phyloP scores from a whole-genome alignment of 2,329 filamentous ascomycete genomes.

The Thelonectria discophora region DNA sequence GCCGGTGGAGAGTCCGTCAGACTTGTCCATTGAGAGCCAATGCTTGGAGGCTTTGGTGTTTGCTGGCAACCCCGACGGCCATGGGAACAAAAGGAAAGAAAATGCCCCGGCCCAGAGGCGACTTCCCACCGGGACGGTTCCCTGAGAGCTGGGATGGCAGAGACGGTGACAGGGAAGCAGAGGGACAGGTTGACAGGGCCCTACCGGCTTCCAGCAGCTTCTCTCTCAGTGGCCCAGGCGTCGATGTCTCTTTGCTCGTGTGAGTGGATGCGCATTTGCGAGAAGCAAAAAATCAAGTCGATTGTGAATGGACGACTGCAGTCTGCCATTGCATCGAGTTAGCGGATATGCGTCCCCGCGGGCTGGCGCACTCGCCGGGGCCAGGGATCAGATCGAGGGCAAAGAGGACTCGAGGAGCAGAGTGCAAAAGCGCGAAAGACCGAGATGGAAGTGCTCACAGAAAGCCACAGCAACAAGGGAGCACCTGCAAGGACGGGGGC shows the following conservation, averaged over 20 bases:
- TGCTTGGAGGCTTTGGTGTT: background rate
- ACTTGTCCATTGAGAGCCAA: background rate
- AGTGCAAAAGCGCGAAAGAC: conserved; percentile 1
- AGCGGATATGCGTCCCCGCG: conserved; percentile 5
- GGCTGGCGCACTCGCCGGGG: conserved; percentile 16
- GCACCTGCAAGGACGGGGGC: conserved; percentile 28
- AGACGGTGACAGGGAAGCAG: conserved; percentile 17
- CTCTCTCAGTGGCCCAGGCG: conserved; percentile 25
- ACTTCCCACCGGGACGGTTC: conserved; percentile 25
- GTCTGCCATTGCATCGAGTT: background rate
- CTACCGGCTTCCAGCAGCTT: conserved; percentile 32
- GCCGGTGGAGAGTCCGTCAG: conserved; percentile 3
- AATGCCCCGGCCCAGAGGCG: conserved; percentile 24
- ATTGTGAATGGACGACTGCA: conserved; percentile 7
- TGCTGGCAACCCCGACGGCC: background rate
- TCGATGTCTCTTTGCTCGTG: conserved; percentile 25
- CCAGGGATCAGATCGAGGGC: conserved; percentile 10
- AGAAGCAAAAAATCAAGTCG: conserved; percentile 9
- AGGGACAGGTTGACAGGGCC: conserved; percentile 15
- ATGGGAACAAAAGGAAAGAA: conserved; percentile 30
- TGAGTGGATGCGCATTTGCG: conserved; percentile 19
- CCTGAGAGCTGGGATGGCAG: conserved; percentile 19
- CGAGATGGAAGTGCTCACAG: conserved; percentile 12
- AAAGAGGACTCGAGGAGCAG: background rate
- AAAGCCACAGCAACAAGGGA: conserved; percentile 13